A percentile compares a stretch with the other conserved stretches of the same genome.
phyloP scores from a whole-genome alignment of 768 basidiomycete genomes.

The Melanogaster broomeanus region DNA sequence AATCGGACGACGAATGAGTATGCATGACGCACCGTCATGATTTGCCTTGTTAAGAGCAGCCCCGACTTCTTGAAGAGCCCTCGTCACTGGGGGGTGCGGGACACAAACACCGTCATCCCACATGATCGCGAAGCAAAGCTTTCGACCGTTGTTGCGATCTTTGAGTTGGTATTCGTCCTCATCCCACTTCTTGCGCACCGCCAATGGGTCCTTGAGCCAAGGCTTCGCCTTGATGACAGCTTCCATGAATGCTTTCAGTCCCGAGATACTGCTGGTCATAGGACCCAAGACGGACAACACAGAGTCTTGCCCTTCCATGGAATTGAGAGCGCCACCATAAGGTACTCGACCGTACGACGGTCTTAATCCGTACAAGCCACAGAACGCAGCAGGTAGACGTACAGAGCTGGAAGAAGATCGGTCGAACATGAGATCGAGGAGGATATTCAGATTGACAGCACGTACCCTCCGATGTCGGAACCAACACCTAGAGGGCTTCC shows the following conservation, averaged over 20 bases:
- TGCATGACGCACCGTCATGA: too few species aligned
- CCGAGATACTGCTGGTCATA: slow-evolving; percentile 53
- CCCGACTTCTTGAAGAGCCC: slow-evolving; percentile 60
- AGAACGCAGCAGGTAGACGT: slow-evolving; percentile 68
- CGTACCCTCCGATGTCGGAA: slow-evolving; percentile 78
- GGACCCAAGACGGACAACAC: slow-evolving; percentile 76
- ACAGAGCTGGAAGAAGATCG: slow-evolving; percentile 49
- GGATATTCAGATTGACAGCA: slow-evolving; percentile 3
- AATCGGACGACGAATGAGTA: not conserved
- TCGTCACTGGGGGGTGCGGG: slow-evolving; percentile 64
- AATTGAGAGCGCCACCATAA: slow-evolving; percentile 64
- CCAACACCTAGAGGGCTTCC: slow-evolving; percentile 64
- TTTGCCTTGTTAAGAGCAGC: slow-evolving; percentile 59
- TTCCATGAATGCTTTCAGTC: slow-evolving; percentile 67
- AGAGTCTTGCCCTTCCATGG: slow-evolving; percentile 71
- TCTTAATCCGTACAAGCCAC: slow-evolving; percentile 70
- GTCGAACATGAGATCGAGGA: not conserved
- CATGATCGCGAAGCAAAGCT: slow-evolving; percentile 59
- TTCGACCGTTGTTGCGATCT: slow-evolving; percentile 56
- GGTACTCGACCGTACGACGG: slow-evolving; percentile 72
- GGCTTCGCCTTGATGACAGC: slow-evolving; percentile 59
- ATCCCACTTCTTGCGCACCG: slow-evolving; percentile 59
- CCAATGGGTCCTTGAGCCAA: slow-evolving; percentile 67
- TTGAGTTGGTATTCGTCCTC: slow-evolving; percentile 57
- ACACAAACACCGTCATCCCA: slow-evolving; percentile 63